Evolutionary conservation across 1,139 yeast species (phyloP), one percentile per base, ranked within the genome.

Genomic region (Suhomyces coccinellae): DNA sequence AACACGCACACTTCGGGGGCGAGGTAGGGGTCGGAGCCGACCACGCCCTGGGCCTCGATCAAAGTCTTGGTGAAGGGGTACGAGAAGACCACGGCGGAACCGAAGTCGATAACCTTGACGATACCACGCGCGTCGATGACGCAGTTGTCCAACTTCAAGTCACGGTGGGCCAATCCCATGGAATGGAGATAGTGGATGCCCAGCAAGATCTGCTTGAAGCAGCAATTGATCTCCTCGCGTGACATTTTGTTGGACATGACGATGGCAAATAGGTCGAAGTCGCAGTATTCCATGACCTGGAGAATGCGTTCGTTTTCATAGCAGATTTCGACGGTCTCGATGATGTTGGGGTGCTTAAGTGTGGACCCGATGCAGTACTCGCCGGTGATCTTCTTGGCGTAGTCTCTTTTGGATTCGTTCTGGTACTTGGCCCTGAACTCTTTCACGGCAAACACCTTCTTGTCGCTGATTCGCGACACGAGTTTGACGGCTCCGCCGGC

Each of bases 161-260:
- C 98, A 51, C 98, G 80, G 63, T 91, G 98, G 1, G 97, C 90
- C 50, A 91, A 73, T 2, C 98, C 97, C 65, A 86, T 80, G 34
- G 89, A 79, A 65, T 91, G 97, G 57, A 91, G 70, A 62, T 91
- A 91, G 56, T 80, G 82, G 36, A 91, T 82, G 41, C 97, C 97
- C 6, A 83, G 75, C 57, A 90, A 71, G 38, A 91, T 80, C 67
- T 91, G 98, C 59, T 87, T 87, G 61, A 91, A 85, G 62, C 95
- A 91, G 67, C 98, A 91, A 62, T 85, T 87, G 49, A 89, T 83
- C 64, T 91, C 98, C 44, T 82, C 85, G 47, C 84, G 73, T 1
- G 89, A 75, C 97, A 91, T 90, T 59, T 88, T 85, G 55, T 93
- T 95, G 24, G 95, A 84, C 97, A 91, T 91, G 31, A 91, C 98